Base-by-base conservation (phyloP, 1,139 yeast species). In the Blastobotrys serpentis region DNA sequence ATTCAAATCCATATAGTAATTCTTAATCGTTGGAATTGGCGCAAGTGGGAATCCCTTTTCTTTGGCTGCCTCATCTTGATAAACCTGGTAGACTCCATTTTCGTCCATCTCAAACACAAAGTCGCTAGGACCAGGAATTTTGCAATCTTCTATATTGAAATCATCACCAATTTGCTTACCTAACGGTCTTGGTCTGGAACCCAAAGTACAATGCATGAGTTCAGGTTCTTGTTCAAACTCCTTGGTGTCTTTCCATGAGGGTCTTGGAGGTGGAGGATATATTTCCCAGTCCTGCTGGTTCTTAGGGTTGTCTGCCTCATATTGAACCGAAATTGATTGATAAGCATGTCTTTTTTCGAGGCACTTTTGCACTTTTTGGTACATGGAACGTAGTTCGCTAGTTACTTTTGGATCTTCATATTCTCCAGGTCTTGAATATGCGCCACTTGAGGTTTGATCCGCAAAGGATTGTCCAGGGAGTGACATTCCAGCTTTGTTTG, bases 231-330 rank as follows among this genome's bases (percentile, higher is more conserved):
- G 71, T 50, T 44, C 72, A 49, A 78, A 66, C 71, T 82, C 80
- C 69, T 86, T 73, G 14, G 79, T 78, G 47, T 77, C 81, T 59
- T 86, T 85, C 78, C 95, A 92, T 22, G 94, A 82, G 1, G 98
- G 97, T 53, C 82, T 82, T 10, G 98, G 98, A 1, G 98, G 98
- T 8, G 85, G 82, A 0, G 99, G 99, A 63, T 90, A 90, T 44
- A 94, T 82, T 13, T 65, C 64, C 98, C 98, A 94, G 23, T 62
- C 66, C 2, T 67, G 65, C 40, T 67, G 70, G 65, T 92, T 90
- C 64, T 89, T 89, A 1, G 98, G 98, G 65, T 94, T 92, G 55
- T 80, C 84, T 42, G 69, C 66, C 43, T 84, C 87, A 43, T 81
- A 72, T 69, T 94, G 99, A 47, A 80, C 60, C 0, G 97, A 88